These are phyloP conservation scores for Papilionanthe hybrid DNA, from an alignment of 116 monocot genomes.

Conservation along the genomic window DNA sequence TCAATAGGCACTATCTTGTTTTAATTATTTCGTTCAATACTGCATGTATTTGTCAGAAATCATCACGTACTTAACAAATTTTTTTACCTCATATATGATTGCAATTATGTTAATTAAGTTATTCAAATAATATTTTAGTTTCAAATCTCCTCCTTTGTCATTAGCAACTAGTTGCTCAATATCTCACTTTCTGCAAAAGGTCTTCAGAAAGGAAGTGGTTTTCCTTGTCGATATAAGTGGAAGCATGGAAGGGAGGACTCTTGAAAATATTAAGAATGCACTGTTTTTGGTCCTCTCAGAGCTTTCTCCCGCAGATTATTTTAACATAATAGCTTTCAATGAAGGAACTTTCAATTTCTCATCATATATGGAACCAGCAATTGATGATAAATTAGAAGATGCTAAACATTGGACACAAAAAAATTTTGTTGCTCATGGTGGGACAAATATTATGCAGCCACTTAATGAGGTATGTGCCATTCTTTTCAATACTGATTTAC, in stretches of 20 bases:
- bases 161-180: neutral
- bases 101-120: no score
- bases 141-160: neutral
- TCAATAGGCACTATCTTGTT: neutral
- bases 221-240: slow-evolving; percentile 90
- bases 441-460: slow-evolving; percentile 65
- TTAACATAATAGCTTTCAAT: slow-evolving; percentile 78
- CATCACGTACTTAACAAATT: neutral
- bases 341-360: slow-evolving; percentile 66
- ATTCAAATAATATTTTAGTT: no score
- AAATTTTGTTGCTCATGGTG: slow-evolving; percentile 68
- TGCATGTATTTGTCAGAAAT: neutral
- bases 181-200: slow-evolving; percentile 30
- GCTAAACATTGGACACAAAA: slow-evolving; percentile 66
- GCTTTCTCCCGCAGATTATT: slow-evolving; percentile 56
- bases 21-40: neutral
- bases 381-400: slow-evolving; percentile 48
- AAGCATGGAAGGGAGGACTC: slow-evolving; percentile 81
- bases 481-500: neutral
- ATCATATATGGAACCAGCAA: slow-evolving; percentile 59
- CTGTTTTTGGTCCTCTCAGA: slow-evolving; percentile 58
- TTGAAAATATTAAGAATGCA: slow-evolving; percentile 66
- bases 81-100: neutral
- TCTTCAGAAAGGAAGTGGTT: slow-evolving; percentile 75
- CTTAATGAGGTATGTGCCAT: slow-evolving; percentile 56